Percentiles rank a stretch among this genome's conserved stretches.
These are phyloP conservation scores for Asparagopsis taxiformis DNA, from an alignment of 31 red algal genomes.

Conservation along the genomic window DNA sequence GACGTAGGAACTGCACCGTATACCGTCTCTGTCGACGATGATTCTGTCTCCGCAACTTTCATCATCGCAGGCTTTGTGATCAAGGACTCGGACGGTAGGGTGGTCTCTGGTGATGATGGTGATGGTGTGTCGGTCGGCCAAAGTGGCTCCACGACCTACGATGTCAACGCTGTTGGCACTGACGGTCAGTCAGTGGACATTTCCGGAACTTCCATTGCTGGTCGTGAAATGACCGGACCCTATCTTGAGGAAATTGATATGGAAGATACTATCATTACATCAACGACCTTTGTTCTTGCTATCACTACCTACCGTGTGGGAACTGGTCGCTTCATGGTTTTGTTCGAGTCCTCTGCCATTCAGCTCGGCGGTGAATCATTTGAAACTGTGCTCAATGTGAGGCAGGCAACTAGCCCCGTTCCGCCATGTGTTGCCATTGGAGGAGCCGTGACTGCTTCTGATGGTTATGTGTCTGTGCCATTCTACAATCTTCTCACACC, in stretches of 20 bases:
- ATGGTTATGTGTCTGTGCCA: constrained; percentile 10
- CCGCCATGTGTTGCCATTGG: constrained; percentile 36
- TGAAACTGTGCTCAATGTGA: constrained; percentile 45
- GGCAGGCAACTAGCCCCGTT: constrained; percentile 1
- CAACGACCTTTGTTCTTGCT: constrained; percentile 20
- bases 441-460: constrained; percentile 21
- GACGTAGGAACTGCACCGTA: constrained; percentile 3
- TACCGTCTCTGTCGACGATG: constrained; percentile 15
- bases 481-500: constrained; percentile 17
- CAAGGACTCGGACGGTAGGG: constrained; percentile 1
- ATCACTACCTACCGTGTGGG: constrained; percentile 16
- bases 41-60: constrained; percentile 4
- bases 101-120: constrained; percentile 33
- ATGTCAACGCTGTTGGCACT: constrained; percentile 21
- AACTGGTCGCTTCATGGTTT: constrained; percentile 24
- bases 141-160: constrained; percentile 13
- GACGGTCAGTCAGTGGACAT: constrained; percentile 28
- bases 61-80: constrained; percentile 30
- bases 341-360: constrained; percentile 25
- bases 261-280: constrained; percentile 9
- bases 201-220: constrained; percentile 12
- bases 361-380: constrained; percentile 36
- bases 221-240: constrained; percentile 13
- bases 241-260: constrained; percentile 24
- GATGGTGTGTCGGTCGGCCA: constrained; percentile 25